A percentile compares a stretch with the other conserved stretches of the same genome.
Evolutionary conservation across 73 alveolate species (phyloP).

Genomic region (Paramecium bursaria): DNA sequence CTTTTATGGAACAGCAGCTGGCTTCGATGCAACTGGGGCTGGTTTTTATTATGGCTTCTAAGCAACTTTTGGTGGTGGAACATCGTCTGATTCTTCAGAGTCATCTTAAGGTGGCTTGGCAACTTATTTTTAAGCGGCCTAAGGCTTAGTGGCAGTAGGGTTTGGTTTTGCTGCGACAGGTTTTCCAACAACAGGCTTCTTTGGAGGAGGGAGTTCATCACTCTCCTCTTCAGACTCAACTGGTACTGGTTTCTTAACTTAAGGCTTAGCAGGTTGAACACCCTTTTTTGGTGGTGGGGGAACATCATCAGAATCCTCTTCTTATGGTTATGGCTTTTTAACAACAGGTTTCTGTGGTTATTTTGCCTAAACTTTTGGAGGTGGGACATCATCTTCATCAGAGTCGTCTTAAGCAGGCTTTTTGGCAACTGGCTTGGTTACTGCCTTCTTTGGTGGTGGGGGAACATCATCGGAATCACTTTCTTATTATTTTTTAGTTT

Average conservation of each 20-base stretch:
- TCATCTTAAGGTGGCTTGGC: neutral
- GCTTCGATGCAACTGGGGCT: no score
- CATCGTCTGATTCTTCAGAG: no score
- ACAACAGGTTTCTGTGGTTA: no score
- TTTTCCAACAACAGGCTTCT: neutral
- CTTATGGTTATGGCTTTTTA: slow-evolving; percentile 51
- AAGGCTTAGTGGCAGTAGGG: slow-evolving; percentile 24
- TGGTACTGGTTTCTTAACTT: neutral
- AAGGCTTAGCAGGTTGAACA: slow-evolving; percentile 47
- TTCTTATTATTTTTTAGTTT: neutral
- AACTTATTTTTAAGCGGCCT: neutral
- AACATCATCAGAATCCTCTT: slow-evolving; percentile 66
- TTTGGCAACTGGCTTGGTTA: slow-evolving; percentile 27
- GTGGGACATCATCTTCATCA: slow-evolving; percentile 47
- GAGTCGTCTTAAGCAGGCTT: slow-evolving; percentile 36
- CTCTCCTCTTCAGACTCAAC: slow-evolving; percentile 1
- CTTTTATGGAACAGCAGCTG: slow-evolving; percentile 9
- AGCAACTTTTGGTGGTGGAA: no score
- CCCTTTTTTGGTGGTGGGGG: slow-evolving; percentile 63
- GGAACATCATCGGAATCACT: slow-evolving; percentile 61
- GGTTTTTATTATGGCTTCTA: no score
- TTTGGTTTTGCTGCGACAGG: slow-evolving; percentile 16
- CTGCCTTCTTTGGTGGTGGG: slow-evolving; percentile 60
- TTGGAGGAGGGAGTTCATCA: slow-evolving; percentile 2
- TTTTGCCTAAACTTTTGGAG: slow-evolving; percentile 24